Evolutionary conservation across 2,329 filamentous ascomycete species (phyloP), one percentile per base, ranked within the genome.

Genomic region (Sporothrix curviconia): DNA sequence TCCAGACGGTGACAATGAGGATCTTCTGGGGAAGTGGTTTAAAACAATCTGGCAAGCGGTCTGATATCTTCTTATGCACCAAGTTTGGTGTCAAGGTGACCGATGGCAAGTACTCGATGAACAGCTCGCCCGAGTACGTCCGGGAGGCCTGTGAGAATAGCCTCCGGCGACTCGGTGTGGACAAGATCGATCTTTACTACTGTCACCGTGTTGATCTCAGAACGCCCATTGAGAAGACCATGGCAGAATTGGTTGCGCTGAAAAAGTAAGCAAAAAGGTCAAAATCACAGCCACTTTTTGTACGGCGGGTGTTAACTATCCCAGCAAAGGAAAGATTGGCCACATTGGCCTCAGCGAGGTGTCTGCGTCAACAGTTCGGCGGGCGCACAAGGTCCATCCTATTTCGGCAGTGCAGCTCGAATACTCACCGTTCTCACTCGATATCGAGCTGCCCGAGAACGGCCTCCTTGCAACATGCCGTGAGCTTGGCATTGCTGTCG

Each of bases 331-430:
- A 54, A 83, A 83, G 65, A 78, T 84, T 65, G 77, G 75, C 57
- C 70, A 81, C 65, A 66, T 85, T 4, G 82, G 81, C 8, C 66
- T 85, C 3, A 78, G 72, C 1, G 81, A 83, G 61, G 69, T 75
- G 58, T 74, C 73, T 6, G 73, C 77, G 1, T 66, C 68, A 1
- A 77, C 78, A 0, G 69, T 84, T 34, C 75, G 77, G 14, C 75
- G 79, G 2, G 80, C 78, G 12, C 67, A 71, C 63, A 73, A 74
- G 37, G 67, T 83, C 17, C 71, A 73, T 57, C 78, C 74, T n/a
- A 74, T 83, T 60, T 64, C 73, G 7, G 76, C 77, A 2, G 72
- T 80, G 3, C 78, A 83, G 63, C 71, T 82, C 34, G 79, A 84
- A 64, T 81, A 79, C 67, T 75, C 70, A 15, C 77, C 76, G 0